Evolutionary conservation across 2,329 filamentous ascomycete genomes (phyloP), one percentile per base, ranked within the genome.

Genomic region (Fonsecaea erecta): DNA sequence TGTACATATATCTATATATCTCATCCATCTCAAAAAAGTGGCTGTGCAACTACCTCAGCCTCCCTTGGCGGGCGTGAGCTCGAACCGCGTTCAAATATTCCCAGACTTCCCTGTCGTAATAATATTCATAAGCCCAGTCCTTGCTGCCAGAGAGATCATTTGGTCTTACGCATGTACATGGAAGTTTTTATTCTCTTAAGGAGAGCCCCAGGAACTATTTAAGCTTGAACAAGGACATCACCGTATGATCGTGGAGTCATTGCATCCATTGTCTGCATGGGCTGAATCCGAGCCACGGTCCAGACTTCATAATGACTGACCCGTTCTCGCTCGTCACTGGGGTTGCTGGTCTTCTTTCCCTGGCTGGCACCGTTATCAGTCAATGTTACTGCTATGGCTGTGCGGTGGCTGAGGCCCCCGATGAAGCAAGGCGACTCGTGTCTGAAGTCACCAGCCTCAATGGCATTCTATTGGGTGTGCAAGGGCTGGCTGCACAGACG

Each of bases 271-370:
- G 24, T 6, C 9, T 58, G 37, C 6, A 30, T 34, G n/a, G 12
- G 2, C 7, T 9, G 30, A 40, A 3, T 30, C 28, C 8, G 28
- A 8, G 28, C 28, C 28, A 30, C 3, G 5, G n/a, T 34, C 2
- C 2, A 16, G n/a, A 21, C 14, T 43, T 32, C 8, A 53, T 34
- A 28, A 74, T 75, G 72, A 63, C 63, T 53, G 73, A 74, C 56
- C 72, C 72, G 24, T 64, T 75, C 12, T 71, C 73, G 1, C 71
- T 76, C 37, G 70, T 72, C 16, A 74, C 70, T 37, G 73, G 73
- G 43, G 70, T 71, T 18, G 72, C 72, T 1, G 75, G 76, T 8
- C 46, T 68, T 24, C 32, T 66, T 18, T 32, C 61, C 12, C 57
- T 68, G 14, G 58, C 67, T 14, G 67, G 57, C 21, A 26, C 35